Percentiles rank a stretch among this genome's conserved stretches.
Conservation (phyloP, 306 rosid species). For the Medicago ruthenica region DNA sequence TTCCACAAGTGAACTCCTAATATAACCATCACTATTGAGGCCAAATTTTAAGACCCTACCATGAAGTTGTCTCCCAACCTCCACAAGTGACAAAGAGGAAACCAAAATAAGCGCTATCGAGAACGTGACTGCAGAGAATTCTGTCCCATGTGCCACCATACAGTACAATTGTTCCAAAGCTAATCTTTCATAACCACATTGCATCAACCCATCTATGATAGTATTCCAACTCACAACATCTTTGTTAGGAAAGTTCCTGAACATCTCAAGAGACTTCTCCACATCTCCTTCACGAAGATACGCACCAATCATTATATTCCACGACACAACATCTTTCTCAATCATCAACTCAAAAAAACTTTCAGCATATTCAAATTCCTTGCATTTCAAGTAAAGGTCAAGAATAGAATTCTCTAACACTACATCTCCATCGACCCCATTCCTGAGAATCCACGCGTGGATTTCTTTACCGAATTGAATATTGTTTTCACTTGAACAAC, state of each 20-base stretch:
- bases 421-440: slow-evolving; percentile 69
- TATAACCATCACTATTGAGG: slow-evolving; percentile 56
- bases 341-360: slow-evolving; percentile 60
- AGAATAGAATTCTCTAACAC: slow-evolving; percentile 76
- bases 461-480: slow-evolving; percentile 62
- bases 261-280: slow-evolving; percentile 67
- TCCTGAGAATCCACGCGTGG: slow-evolving; percentile 81
- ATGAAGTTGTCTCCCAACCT: slow-evolving; percentile 85
- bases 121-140: slow-evolving; percentile 60
- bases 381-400: slow-evolving; percentile 77
- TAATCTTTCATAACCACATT: slow-evolving; percentile 53
- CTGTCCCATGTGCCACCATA: slow-evolving; percentile 63
- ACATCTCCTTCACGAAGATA: slow-evolving; percentile 60
- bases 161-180: slow-evolving; percentile 67
- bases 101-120: slow-evolving; percentile 78
- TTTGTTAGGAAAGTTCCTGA: slow-evolving; percentile 63
- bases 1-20: slow-evolving; percentile 73
- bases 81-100: slow-evolving; percentile 60
- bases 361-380: slow-evolving; percentile 58
- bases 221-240: slow-evolving; percentile 89
- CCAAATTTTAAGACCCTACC: slow-evolving; percentile 60
- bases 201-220: slow-evolving; percentile 73
- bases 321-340: slow-evolving; percentile 60
- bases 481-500: slow-evolving; percentile 59
- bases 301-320: slow-evolving; percentile 77